Percentiles rank a stretch among this genome's conserved stretches.
Conservation (phyloP, 495 filamentous ascomycete genomes). For the Neurospora pannonica region DNA sequence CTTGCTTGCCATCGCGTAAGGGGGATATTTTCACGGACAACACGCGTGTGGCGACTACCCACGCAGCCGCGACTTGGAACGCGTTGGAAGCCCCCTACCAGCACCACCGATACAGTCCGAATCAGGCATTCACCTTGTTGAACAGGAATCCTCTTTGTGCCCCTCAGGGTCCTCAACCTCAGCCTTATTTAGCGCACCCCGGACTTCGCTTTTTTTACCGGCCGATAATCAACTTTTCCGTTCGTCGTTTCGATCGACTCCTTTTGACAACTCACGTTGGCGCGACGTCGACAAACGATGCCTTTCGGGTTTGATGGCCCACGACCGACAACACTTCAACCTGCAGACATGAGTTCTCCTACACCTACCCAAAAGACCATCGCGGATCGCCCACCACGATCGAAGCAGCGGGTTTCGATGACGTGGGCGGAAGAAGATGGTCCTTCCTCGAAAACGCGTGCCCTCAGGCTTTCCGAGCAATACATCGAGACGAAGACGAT, state of each 20-base stretch:
- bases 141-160: not conserved
- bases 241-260: not conserved
- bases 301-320: not conserved
- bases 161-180: not conserved
- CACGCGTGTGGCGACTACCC: not conserved
- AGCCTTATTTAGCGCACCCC: not conserved
- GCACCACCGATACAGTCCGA: not conserved
- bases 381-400: slow-evolving; percentile 30
- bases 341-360: slow-evolving; percentile 13
- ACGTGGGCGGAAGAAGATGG: slow-evolving; percentile 35
- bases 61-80: not conserved
- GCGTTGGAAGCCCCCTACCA: not conserved
- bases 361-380: slow-evolving; percentile 20
- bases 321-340: not conserved
- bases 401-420: slow-evolving; percentile 38
- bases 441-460: slow-evolving; percentile 17
- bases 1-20: not conserved
- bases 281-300: not conserved
- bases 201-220: not conserved
- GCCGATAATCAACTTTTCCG: not conserved
- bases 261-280: not conserved
- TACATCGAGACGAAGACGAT: slow-evolving; percentile 59
- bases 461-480: slow-evolving; percentile 44
- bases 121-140: not conserved
- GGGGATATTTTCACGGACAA: not conserved